phyloP scores from a whole-genome alignment of 2,329 filamentous ascomycete genomes.

The Parasarocladium wereldwijsianum region DNA sequence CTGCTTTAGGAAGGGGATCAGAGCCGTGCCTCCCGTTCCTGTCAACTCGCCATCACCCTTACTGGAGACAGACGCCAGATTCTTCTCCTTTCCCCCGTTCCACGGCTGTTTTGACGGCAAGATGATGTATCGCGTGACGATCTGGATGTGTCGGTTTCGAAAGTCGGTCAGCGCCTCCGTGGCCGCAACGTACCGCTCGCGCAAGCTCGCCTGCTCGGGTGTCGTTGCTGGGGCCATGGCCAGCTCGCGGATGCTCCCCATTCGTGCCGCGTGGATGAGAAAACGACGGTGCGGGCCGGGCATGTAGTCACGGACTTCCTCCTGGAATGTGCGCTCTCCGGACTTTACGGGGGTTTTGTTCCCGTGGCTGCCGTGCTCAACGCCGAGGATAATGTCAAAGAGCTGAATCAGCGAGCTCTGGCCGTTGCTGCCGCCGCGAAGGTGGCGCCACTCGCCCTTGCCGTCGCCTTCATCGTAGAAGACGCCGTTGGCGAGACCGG shows the following conservation, averaged over 20 bases:
- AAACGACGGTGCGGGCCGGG: conserved; percentile 71
- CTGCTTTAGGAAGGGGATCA: conserved; percentile 84
- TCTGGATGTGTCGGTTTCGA: conserved; percentile 74
- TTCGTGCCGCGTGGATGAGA: conserved; percentile 51
- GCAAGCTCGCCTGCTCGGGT: conserved; percentile 29
- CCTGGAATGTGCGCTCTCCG: conserved; percentile 27
- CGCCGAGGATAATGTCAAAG: conserved; percentile 73
- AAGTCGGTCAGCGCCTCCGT: conserved; percentile 62
- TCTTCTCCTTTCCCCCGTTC: conserved; percentile 16
- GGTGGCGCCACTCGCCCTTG: conserved; percentile 54
- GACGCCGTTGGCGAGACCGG: conserved; percentile 69
- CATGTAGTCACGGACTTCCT: conserved; percentile 81
- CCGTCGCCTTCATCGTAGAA: conserved; percentile 67
- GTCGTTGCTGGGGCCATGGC: conserved; percentile 38
- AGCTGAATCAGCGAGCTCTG: conserved; percentile 90
- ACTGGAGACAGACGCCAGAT: conserved; percentile 30
- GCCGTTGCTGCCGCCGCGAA: conserved; percentile 83
- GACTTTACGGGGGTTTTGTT: conserved; percentile 9
- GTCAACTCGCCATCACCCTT: conserved; percentile 38
- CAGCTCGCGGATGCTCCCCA: conserved; percentile 62
- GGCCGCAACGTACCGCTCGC: conserved; percentile 50
- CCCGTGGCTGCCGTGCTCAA: conserved; percentile 50
- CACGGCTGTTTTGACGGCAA: conserved; percentile 46
- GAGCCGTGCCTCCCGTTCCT: conserved; percentile 73
- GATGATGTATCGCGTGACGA: conserved; percentile 84